phyloP scores from a whole-genome alignment of 169 alveolate species.

The Toxoplasma gondii region DNA sequence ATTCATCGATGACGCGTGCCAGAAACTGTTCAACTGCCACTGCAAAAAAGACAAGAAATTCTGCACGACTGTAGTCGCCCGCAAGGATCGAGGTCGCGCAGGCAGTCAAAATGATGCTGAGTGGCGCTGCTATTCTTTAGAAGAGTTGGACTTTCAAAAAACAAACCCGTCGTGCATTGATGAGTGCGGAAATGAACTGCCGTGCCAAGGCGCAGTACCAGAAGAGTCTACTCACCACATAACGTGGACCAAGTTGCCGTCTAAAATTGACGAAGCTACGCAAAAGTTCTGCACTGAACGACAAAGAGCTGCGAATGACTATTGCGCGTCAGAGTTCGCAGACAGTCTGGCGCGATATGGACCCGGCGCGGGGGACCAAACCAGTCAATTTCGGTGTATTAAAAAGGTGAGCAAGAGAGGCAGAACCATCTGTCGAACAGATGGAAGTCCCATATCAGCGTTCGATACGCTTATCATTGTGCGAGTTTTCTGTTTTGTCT shows the following conservation, averaged over 20 bases:
- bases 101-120: neutral
- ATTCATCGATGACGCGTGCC: neutral
- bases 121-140: neutral
- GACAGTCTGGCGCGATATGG: constrained; percentile 4
- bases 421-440: no score
- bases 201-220: neutral
- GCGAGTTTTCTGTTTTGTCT: no score
- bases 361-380: neutral
- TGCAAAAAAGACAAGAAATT: neutral
- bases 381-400: neutral
- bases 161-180: neutral
- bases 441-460: no score
- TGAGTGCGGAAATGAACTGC: neutral
- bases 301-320: neutral
- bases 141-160: neutral
- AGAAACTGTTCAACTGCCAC: neutral
- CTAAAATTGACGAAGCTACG: neutral
- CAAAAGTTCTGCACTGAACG: neutral
- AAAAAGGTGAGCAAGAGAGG: neutral
- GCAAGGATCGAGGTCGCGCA: constrained; percentile 11
- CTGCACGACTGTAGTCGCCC: constrained; percentile 10
- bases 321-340: neutral
- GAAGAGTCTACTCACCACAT: neutral
- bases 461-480: neutral
- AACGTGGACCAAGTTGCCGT: neutral